Base-by-base conservation (phyloP, 768 basidiomycete species). In the Sporobolomyces phaffii region DNA sequence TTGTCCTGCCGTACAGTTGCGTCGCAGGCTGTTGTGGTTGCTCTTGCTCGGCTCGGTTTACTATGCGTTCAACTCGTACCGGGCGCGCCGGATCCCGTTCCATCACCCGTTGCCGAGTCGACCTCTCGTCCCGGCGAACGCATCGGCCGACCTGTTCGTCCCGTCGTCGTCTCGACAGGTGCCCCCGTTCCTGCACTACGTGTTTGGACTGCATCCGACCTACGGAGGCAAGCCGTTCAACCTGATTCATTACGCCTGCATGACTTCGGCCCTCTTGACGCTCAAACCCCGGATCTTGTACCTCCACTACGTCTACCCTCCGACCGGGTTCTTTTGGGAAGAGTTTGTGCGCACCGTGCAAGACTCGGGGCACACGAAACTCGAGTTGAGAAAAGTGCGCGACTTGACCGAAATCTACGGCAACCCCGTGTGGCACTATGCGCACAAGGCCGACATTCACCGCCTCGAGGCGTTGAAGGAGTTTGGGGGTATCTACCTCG, bases 311-410 rank as follows among this genome's bases (percentile, higher is more conserved):
- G 62, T 75, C n/a, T 51, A 74, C 43, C 70, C 73, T 48, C 76
- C 76, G 3, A 48, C 38, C 14, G 77, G 76, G 9, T 78, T 74
- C 62, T 78, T 74, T 73, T 78, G 76, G 76, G 73, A 75, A 47
- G 61, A 73, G 41, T 70, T 68, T 15, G 58, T 65, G 22, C 33
- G 48, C 36, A 49, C 51, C 41, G 66, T 67, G 22, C 40, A 58
- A n/a, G 53, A 61, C 13, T 2, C 3, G 22, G 24, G 63, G 60
- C 33, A 28, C 36, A 64, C 68, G 9, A 63, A 59, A 28, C 43
- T 70, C 29, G 64, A 63, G 44, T 43, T 70, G 61, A 59, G 67
- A 8, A 31, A 50, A 41, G 62, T 70, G 61, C 31, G 71, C 28
- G 73, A 71, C 33, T 64, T 69, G 24, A 53, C 34, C 2, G 50